These are phyloP conservation scores for Cladosporium sphaerospermum DNA, from an alignment of 2,329 filamentous ascomycete genomes.

Conservation along the genomic window DNA sequence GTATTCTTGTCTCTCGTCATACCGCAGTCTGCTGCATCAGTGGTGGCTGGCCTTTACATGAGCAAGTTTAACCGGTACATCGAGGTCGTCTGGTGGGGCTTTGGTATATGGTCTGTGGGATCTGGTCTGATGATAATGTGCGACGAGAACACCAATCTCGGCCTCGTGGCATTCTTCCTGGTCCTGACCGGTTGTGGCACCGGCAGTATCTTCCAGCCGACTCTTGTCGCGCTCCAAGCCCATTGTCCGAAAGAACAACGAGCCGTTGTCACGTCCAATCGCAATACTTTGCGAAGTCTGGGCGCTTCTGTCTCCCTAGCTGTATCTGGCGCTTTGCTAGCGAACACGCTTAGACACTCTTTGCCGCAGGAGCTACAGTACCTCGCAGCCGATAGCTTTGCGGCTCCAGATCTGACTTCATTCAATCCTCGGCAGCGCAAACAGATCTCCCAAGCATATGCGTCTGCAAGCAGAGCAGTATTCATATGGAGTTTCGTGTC, in stretches of 20 bases:
- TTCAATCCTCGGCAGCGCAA: conserved; percentile 32
- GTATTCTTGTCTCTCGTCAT: conserved; percentile 37
- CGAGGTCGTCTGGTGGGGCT: conserved; percentile 40
- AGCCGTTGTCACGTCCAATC: conserved; percentile 59
- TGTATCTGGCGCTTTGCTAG: conserved; percentile 61
- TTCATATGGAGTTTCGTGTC: conserved; percentile 53
- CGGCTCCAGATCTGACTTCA: conserved; percentile 26
- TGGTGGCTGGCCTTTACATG: conserved; percentile 38
- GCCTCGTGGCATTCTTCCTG: conserved; percentile 50
- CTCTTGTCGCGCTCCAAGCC: conserved; percentile 63
- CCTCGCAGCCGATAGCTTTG: conserved; percentile 37
- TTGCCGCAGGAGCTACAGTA: conserved; percentile 35
- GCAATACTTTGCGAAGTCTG: conserved; percentile 69
- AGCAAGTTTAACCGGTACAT: conserved; percentile 45
- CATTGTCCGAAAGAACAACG: conserved; percentile 50
- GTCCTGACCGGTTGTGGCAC: conserved; percentile 57
- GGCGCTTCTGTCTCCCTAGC: conserved; percentile 59
- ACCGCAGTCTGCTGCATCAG: conserved; percentile 28
- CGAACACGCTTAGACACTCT: conserved; percentile 28
- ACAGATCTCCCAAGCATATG: conserved; percentile 47
- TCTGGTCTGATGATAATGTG: conserved; percentile 36
- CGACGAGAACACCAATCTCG: conserved; percentile 28
- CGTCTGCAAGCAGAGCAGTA: conserved; percentile 48
- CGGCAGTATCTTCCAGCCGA: conserved; percentile 63
- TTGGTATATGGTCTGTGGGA: conserved; percentile 34